Percentiles rank a stretch among this genome's conserved stretches.
Evolutionary conservation across 78 protist genomes (phyloP).

Genomic region (Dictyostelium discoideum): dicty_2.7 NC_007089.4:3435501-3436000

Average conservation of each 20-base stretch:
- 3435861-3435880: conserved; percentile 65
- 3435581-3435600: conserved; percentile 7
- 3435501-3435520: conserved; percentile 38
- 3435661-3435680: conserved; percentile 38
- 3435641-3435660: background rate
- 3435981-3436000: conserved; percentile 40
- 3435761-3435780: background rate
- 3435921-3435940: conserved; percentile 72
- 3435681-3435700: background rate
- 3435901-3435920: conserved; percentile 46
- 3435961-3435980: conserved; percentile 51
- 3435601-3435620: conserved; percentile 60
- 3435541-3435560: conserved; percentile 1
- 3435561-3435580: background rate
- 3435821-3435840: conserved; percentile 38
- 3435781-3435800: conserved; percentile 34
- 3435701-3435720: too few relatives aligned
- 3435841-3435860: conserved; percentile 33
- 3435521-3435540: background rate
- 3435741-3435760: background rate
- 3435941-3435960: conserved; percentile 58
- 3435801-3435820: conserved; percentile 41
- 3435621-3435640: background rate
- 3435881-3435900: conserved; percentile 56
- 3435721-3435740: background rate